Percentiles rank a stretch among this genome's conserved stretches.
Evolutionary conservation across 306 rosid species (phyloP).

Genomic region (Oxytropis ochrocephala): DNA sequence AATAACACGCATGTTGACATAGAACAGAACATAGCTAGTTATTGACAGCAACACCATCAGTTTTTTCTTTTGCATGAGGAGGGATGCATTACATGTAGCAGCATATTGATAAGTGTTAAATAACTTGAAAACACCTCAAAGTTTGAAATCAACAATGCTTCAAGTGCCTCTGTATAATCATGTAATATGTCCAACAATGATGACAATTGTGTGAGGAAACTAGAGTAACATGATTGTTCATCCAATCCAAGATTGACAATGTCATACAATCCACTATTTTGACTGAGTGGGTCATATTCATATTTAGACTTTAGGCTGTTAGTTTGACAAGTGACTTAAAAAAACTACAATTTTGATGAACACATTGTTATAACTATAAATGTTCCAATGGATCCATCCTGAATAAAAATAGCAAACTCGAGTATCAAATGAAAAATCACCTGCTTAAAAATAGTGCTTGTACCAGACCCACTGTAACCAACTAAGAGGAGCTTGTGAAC

Average conservation of each 20-base stretch:
- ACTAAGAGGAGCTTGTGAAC: constrained; percentile 91
- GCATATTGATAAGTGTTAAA: constrained; percentile 7
- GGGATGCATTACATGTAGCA: neutral
- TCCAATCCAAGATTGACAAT: neutral
- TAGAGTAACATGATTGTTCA: neutral
- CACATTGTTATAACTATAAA: neutral
- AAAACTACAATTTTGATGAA: neutral
- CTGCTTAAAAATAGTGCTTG: constrained; percentile 99
- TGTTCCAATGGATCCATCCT: neutral
- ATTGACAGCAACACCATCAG: neutral
- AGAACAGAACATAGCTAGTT: neutral
- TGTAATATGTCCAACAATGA: neutral
- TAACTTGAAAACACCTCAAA: neutral
- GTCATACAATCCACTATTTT: neutral
- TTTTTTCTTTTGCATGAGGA: neutral
- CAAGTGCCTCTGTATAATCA: neutral
- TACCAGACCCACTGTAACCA: constrained; percentile 88
- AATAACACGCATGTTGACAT: neutral
- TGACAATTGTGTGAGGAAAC: neutral
- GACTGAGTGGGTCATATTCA: neutral
- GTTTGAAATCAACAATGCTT: constrained; percentile 13
- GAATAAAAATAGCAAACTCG: neutral
- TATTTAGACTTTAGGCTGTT: neutral
- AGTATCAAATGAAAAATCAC: constrained; percentile 30
- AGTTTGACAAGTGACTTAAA: neutral